Evolutionary conservation across 2,329 filamentous ascomycete genomes (phyloP).

Genomic region (Monosporascus sp.): DNA sequence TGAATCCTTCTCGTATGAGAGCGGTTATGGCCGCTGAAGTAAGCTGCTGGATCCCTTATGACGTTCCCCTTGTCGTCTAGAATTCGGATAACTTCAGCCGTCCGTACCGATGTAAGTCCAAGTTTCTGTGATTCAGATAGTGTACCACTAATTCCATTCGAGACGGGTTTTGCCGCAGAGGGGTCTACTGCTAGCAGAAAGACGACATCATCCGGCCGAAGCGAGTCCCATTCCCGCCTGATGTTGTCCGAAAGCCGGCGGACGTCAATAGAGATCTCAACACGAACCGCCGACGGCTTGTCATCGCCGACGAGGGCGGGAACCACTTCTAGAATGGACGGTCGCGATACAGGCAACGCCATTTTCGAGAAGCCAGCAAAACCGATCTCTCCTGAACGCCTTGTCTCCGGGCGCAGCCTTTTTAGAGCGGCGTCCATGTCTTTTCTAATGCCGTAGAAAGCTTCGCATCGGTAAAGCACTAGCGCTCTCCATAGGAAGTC

Average conservation of each 20-base stretch:
- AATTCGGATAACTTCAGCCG: constrained; percentile 80
- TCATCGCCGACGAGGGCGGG: constrained; percentile 78
- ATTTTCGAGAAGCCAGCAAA: constrained; percentile 89
- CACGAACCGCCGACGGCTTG: constrained; percentile 76
- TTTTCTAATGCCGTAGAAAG: constrained; percentile 89
- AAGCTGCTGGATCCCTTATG: constrained; percentile 57
- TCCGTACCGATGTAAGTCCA: constrained; percentile 66
- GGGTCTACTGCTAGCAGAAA: constrained; percentile 77
- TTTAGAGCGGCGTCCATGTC: constrained; percentile 81
- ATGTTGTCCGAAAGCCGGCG: constrained; percentile 70
- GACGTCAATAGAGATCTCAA: constrained; percentile 81
- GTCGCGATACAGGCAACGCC: constrained; percentile 81
- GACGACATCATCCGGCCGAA: constrained; percentile 82
- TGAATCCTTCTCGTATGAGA: constrained; percentile 65
- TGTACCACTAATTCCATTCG: constrained; percentile 46
- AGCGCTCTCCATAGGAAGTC: constrained; percentile 98
- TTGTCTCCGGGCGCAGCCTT: constrained; percentile 66
- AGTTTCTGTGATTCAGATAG: constrained; percentile 53
- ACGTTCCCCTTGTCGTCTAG: constrained; percentile 78
- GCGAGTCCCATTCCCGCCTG: constrained; percentile 81
- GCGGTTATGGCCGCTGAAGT: constrained; percentile 58
- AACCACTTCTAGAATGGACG: constrained; percentile 79
- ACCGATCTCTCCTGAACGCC: constrained; percentile 57
- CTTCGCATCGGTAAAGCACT: constrained; percentile 80
- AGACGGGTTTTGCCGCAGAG: constrained; percentile 42